Conservation (phyloP, 2,329 filamentous ascomycete species). For the Pseudomassariella vexata region DNA sequence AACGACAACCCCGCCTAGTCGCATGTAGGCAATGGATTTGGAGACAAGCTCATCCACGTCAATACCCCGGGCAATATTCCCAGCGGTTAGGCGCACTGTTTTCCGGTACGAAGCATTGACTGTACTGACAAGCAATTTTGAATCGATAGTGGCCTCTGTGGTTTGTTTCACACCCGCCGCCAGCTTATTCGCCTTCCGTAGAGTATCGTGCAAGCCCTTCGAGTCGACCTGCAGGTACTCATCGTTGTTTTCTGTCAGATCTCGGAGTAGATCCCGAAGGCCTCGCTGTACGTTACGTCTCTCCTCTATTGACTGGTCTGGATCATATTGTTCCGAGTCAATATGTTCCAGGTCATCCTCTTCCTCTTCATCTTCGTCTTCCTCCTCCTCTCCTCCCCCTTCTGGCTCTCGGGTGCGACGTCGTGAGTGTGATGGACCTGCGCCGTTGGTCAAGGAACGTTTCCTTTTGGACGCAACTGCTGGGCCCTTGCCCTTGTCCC, state of each 20-base stretch:
- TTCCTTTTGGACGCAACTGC: constrained; percentile 23
- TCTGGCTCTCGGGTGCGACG: constrained; percentile 22
- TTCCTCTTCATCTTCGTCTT: constrained; percentile 18
- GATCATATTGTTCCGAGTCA: constrained; percentile 61
- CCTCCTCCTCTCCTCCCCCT: constrained; percentile 7
- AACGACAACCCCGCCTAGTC: constrained; percentile 51
- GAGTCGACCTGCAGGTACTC: constrained; percentile 65
- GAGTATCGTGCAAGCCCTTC: constrained; percentile 56
- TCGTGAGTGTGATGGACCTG: constrained; percentile 18
- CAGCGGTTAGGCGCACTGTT: constrained; percentile 66
- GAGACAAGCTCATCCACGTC: constrained; percentile 90
- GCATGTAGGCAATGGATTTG: constrained; percentile 87
- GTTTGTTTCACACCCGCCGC: constrained; percentile 76
- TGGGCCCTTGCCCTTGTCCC: constrained; percentile 20
- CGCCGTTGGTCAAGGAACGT: constrained; percentile 20
- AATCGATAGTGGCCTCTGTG: constrained; percentile 83
- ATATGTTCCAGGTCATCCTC: constrained; percentile 23
- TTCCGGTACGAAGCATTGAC: constrained; percentile 78
- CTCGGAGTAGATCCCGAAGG: constrained; percentile 61
- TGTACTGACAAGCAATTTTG: constrained; percentile 73
- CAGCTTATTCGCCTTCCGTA: constrained; percentile 60
- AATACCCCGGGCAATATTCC: constrained; percentile 67
- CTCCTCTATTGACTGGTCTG: constrained; percentile 72
- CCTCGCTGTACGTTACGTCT: constrained; percentile 65
- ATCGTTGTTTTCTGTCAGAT: constrained; percentile 59